Base-by-base conservation (phyloP, 1,284 basidiomycete genomes). In the Limonomyces culmigenus region DNA sequence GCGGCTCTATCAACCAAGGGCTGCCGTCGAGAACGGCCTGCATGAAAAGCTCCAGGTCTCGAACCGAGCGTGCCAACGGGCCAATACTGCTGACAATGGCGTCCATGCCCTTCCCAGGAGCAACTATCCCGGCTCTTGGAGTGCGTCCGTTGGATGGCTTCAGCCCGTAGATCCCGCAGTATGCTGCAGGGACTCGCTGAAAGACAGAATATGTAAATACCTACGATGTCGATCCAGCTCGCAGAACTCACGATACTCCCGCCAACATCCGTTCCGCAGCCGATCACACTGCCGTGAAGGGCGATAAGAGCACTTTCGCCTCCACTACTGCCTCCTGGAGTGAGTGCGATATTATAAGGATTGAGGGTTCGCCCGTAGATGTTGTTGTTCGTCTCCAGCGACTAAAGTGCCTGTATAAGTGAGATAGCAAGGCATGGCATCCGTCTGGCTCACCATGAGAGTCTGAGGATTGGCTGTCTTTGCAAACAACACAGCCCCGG, bases 231-330 rank as follows among this genome's bases (percentile, higher is more conserved):
- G n/a, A n/a, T n/a, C n/a, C n/a, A n/a, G n/a, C n/a, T n/a, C n/a
- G n/a, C n/a, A n/a, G 23, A 27, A 52, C 55, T 49, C 40, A 59
- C 56, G 39, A 66, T 52, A 33, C 62, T 65, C 39, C 63, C 63
- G 38, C 63, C 63, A 16, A 74, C 67, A 45, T 75, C 72, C 4
- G 67, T 70, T 16, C 73, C 73, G 8, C 8, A 23, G 76, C 74
- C 74, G 29, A 77, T 42, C 17, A 60, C 57, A 37, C 62, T 64
- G n/a, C 72, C 74, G 19, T 60, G 60, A 37, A 67, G 52, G n/a
- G 67, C 63, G 25, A 78, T 52, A 35, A 80, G 51, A 3, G 74
- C 73, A 30, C 72, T 68, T 51, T 81, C 77, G 23, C 73, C 73
- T 33, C 73, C 73, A 33, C 63, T 67, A 40, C 65, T 69, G 13